Conservation (phyloP, 2,329 filamentous ascomycete species). For the Apiospora phragmitis region DNA sequence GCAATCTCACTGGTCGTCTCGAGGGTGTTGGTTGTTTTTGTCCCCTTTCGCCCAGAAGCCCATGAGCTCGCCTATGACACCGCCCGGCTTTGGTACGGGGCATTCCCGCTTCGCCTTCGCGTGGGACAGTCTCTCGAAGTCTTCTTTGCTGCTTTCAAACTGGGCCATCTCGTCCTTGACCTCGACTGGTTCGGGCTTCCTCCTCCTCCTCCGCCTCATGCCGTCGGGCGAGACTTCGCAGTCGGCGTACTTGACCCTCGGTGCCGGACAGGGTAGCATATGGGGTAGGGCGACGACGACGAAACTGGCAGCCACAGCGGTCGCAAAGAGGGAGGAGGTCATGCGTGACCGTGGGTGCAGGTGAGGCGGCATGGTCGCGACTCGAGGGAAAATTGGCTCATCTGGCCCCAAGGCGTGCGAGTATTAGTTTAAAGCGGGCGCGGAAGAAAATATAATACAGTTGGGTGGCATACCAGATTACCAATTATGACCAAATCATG, state of each 20-base stretch:
- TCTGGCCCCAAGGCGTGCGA: background rate
- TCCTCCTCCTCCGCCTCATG: constrained; percentile 43
- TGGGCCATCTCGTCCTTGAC: constrained; percentile 49
- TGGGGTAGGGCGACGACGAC: constrained; percentile 91
- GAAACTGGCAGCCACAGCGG: constrained; percentile 87
- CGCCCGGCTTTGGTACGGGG: constrained; percentile 87
- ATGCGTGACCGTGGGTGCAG: constrained; percentile 91
- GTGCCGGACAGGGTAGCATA: constrained; percentile 85
- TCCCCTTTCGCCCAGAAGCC: constrained; percentile 58
- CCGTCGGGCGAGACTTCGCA: constrained; percentile 42
- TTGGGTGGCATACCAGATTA: background rate
- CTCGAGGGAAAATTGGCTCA: constrained; percentile 3
- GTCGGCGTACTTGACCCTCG: constrained; percentile 74
- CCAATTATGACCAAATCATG: constrained; percentile 6
- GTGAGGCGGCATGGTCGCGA: constrained; percentile 70
- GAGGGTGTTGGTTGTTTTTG: constrained; percentile 13
- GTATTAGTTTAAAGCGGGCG: background rate
- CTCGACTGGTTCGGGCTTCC: constrained; percentile 39
- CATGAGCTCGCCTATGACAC: constrained; percentile 72
- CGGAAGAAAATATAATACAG: background rate
- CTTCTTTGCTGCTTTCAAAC: constrained; percentile 43
- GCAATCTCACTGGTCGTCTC: constrained; percentile 12
- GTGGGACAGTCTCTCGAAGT: constrained; percentile 30
- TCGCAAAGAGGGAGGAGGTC: constrained; percentile 92
- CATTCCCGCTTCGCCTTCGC: constrained; percentile 68